phyloP scores from a whole-genome alignment of 139 green algal species.

The Chlamydomonas sp. region DNA sequence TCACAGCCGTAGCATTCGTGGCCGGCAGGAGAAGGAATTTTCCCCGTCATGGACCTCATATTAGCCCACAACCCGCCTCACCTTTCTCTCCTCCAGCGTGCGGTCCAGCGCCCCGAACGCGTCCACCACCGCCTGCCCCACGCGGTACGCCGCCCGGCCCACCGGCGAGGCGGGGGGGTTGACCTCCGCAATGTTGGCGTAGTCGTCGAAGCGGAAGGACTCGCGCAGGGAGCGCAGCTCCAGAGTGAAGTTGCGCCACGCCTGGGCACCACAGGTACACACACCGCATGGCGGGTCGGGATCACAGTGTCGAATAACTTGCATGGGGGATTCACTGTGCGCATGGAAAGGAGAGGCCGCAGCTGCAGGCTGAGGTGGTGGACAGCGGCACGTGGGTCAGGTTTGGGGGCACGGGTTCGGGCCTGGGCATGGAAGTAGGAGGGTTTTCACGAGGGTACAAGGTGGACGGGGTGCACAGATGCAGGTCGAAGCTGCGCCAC shows the following conservation, averaged over 20 bases:
- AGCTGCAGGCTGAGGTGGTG: neutral
- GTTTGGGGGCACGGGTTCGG: no score
- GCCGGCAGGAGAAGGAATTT: neutral
- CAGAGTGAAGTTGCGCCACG: constrained; percentile 31
- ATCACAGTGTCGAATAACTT: neutral
- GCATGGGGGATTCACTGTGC: neutral
- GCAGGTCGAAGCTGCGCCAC: no score
- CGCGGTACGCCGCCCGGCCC: constrained; percentile 23
- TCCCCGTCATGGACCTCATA: neutral
- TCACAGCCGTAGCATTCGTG: no score
- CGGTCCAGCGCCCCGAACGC: constrained; percentile 20
- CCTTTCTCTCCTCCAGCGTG: neutral
- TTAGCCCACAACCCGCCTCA: neutral
- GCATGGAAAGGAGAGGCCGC: no score
- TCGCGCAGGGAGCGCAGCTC: constrained; percentile 73
- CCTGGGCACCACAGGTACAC: neutral
- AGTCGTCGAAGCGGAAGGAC: constrained; percentile 77
- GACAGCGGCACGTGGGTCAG: neutral
- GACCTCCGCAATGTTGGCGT: constrained; percentile 49
- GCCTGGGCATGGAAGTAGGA: neutral
- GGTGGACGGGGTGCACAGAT: neutral
- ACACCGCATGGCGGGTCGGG: no score
- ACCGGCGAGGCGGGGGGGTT: constrained; percentile 42
- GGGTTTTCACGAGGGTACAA: no score
- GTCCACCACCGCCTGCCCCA: constrained; percentile 17